Percentiles rank a stretch among this genome's conserved stretches.
Evolutionary conservation across 2,329 filamentous ascomycete species (phyloP).

Genomic region (Aspergillus tamarii): DNA sequence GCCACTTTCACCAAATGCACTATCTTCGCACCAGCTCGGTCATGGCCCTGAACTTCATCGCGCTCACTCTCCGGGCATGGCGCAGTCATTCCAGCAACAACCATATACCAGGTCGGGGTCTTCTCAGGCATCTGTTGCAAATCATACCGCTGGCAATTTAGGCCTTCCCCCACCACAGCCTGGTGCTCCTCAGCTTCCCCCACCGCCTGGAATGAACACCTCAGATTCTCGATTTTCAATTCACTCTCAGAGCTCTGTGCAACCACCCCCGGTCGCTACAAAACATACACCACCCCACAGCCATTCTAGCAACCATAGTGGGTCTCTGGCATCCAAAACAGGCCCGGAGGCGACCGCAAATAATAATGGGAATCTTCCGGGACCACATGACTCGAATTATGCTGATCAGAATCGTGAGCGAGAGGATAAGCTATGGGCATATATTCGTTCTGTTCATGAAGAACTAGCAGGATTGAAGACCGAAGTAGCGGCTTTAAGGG

Average conservation of each 20-base stretch:
- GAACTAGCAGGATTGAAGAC: slow-evolving; percentile 44
- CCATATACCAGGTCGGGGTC: slow-evolving; percentile 31
- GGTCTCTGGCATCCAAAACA: slow-evolving; percentile 29
- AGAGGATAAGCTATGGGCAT: slow-evolving; percentile 48
- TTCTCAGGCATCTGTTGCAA: slow-evolving; percentile 25
- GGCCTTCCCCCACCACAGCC: slow-evolving; percentile 43
- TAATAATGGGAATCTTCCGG: slow-evolving; percentile 21
- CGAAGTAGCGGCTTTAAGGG: slow-evolving; percentile 45
- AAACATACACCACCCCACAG: slow-evolving; percentile 41
- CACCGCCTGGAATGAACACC: slow-evolving; percentile 45
- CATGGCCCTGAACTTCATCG: slow-evolving; percentile 45
- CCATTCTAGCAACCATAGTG: slow-evolving; percentile 39
- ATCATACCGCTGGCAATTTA: slow-evolving; percentile 30
- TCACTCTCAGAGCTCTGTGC: slow-evolving; percentile 40
- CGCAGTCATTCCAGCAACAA: slow-evolving; percentile 46
- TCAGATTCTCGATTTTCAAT: slow-evolving; percentile 49
- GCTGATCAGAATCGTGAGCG: slow-evolving; percentile 37
- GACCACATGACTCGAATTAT: slow-evolving; percentile 27
- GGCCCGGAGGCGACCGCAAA: slow-evolving; percentile 30
- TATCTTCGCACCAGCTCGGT: slow-evolving; percentile 42
- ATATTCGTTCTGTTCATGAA: slow-evolving; percentile 47
- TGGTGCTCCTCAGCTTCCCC: slow-evolving; percentile 48
- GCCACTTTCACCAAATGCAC: slow-evolving; percentile 61
- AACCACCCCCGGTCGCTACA: slow-evolving; percentile 34
- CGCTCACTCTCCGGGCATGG: slow-evolving; percentile 47